These are phyloP conservation scores for Hyaloscypha hepaticicola DNA, from an alignment of 495 filamentous ascomycete species.

Conservation along the genomic window DNA sequence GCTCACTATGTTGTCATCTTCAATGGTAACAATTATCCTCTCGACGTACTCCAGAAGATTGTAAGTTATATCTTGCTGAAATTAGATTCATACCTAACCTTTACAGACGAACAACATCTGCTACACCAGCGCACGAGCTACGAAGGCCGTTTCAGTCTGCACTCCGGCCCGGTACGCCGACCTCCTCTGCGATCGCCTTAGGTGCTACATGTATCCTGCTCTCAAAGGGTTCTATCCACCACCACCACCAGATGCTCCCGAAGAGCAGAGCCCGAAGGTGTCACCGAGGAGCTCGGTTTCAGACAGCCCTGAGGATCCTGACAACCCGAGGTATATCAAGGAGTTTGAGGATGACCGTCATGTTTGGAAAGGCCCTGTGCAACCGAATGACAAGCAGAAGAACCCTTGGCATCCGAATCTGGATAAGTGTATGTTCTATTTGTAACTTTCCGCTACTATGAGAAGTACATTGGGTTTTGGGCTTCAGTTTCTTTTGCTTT, in stretches of 20 bases:
- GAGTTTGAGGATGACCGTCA: background rate
- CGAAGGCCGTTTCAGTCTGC: slow-evolving; percentile 71
- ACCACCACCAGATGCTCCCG: background rate
- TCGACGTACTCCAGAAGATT: background rate
- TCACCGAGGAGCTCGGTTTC: background rate
- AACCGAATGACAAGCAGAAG: background rate
- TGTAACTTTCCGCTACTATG: background rate
- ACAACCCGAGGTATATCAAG: background rate
- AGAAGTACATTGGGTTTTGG: background rate
- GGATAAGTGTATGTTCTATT: background rate
- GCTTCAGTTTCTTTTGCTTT: background rate
- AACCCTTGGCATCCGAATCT: background rate
- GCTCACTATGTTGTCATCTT: slow-evolving; percentile 72
- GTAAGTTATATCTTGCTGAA: background rate
- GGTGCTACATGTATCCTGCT: slow-evolving; percentile 1
- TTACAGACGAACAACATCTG: slow-evolving; percentile 68
- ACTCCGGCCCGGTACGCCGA: slow-evolving; percentile 82
- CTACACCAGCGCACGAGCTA: slow-evolving; percentile 72
- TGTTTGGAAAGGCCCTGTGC: background rate
- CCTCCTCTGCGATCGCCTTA: slow-evolving; percentile 58
- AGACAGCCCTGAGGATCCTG: background rate
- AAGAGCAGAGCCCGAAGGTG: background rate
- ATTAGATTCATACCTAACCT: background rate
- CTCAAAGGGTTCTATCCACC: background rate
- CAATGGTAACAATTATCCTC: slow-evolving; percentile 51